A percentile compares a stretch with the other conserved stretches of the same genome.
Evolutionary conservation across 306 rosid species (phyloP).

Genomic region (Rosa chinensis): DNA sequence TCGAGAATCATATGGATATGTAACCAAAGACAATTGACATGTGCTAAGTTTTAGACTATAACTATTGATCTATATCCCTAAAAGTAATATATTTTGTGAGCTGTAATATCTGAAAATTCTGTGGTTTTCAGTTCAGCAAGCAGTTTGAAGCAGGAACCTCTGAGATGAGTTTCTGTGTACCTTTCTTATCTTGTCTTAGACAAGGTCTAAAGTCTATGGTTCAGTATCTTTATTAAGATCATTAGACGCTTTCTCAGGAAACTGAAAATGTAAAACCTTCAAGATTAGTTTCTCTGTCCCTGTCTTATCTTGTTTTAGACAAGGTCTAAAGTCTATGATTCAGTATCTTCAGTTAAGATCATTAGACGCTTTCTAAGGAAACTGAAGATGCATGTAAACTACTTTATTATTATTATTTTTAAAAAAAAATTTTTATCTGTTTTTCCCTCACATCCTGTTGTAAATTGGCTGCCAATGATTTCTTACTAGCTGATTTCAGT

Average conservation of each 20-base stretch:
- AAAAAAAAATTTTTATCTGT: not conserved
- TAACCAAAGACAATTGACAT: not conserved
- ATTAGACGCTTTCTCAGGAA: not conserved
- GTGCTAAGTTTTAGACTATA: not conserved
- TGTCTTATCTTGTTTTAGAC: not conserved
- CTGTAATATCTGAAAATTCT: not conserved
- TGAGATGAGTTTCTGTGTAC: not conserved
- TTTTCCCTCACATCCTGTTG: not conserved
- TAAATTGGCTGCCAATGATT: not conserved
- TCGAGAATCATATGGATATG: not conserved
- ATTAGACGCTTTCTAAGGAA: not conserved
- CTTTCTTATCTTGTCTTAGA: not conserved
- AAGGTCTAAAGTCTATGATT: not conserved
- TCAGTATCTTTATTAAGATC: not conserved
- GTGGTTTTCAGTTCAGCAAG: conserved; percentile 3
- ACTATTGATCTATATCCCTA: not conserved
- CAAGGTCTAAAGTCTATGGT: not conserved
- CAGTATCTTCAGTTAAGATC: not conserved
- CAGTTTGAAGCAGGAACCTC: not conserved
- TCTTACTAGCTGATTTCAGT: not conserved
- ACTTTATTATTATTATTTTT: not conserved
- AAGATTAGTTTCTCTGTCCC: not conserved
- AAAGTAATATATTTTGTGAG: not conserved
- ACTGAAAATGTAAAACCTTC: not conserved
- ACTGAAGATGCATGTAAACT: not conserved